phyloP scores from a whole-genome alignment of 768 basidiomycete species.

The Rhodotorula babjevae region DNA sequence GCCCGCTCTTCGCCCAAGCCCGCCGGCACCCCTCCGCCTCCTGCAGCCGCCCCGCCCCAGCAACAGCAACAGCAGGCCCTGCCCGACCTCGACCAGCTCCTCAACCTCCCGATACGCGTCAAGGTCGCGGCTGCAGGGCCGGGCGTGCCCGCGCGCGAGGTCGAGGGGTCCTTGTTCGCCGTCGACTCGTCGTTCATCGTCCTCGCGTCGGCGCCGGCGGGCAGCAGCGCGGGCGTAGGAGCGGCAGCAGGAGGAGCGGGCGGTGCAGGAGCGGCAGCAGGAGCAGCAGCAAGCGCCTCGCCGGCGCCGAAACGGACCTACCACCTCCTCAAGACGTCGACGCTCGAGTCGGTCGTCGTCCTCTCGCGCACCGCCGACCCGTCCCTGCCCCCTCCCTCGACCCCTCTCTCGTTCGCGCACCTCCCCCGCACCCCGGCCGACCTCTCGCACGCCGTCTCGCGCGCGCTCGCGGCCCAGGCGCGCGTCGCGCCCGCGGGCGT shows the following conservation, averaged over 20 bases:
- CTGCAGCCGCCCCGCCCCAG: not conserved
- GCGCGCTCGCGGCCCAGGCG: conserved; percentile 1
- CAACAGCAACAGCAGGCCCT: not conserved
- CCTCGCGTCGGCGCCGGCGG: not conserved
- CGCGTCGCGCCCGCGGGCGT: conserved; percentile 17
- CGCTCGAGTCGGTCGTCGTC: conserved; percentile 21
- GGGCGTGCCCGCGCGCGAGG: not conserved
- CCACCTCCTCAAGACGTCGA: conserved; percentile 28
- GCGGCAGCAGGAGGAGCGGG: not conserved
- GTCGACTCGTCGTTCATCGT: conserved; percentile 30
- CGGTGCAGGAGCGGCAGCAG: not conserved
- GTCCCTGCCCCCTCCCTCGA: not conserved
- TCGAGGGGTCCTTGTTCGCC: conserved; percentile 27
- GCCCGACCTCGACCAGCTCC: conserved; percentile 39
- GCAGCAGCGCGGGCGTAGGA: too few species aligned
- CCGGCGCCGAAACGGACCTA: conserved; percentile 1
- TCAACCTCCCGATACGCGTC: conserved; percentile 29
- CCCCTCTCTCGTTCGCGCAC: not conserved
- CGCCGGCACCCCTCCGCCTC: not conserved
- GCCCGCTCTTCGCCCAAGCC: not conserved
- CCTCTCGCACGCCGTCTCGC: conserved; percentile 4
- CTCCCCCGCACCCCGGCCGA: conserved; percentile 10
- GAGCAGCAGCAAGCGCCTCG: not conserved
- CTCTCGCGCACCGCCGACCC: conserved; percentile 10
- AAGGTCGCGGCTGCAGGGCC: not conserved